phyloP scores from a whole-genome alignment of 73 alveolate species.

The Durusdinium trenchii region DNA sequence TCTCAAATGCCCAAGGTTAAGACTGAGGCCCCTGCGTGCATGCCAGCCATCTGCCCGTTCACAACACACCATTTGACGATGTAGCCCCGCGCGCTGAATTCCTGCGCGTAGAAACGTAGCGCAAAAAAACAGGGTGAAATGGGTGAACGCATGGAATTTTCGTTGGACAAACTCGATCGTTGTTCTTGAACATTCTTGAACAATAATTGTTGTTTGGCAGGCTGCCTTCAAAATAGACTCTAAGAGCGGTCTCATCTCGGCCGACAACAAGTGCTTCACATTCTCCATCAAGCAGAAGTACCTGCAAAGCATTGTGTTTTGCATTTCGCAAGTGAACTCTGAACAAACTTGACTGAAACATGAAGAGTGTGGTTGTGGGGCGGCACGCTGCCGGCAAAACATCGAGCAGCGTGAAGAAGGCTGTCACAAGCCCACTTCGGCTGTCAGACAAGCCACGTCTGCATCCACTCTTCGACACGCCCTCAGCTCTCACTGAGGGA shows the following conservation, averaged over 20 bases:
- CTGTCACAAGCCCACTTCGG: not conserved
- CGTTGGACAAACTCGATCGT: not conserved
- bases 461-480: not conserved
- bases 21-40: not conserved
- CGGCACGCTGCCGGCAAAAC: not conserved
- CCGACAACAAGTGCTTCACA: slow-evolving; percentile 17
- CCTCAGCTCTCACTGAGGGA: not conserved
- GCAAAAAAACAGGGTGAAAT: too few species aligned
- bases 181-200: too few species aligned
- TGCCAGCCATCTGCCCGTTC: slow-evolving; percentile 15
- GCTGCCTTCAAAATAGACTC: not conserved
- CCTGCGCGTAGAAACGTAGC: too few species aligned
- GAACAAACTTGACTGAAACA: not conserved
- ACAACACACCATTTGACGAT: not conserved
- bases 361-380: not conserved
- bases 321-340: not conserved
- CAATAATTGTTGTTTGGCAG: too few species aligned
- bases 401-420: not conserved
- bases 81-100: not conserved
- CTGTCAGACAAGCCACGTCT: not conserved
- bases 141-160: not conserved
- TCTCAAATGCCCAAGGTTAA: not conserved
- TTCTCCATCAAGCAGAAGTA: slow-evolving; percentile 11
- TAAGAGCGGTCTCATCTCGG: not conserved
- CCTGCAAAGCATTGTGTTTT: not conserved